Percentiles rank a stretch among this genome's conserved stretches.
Evolutionary conservation across 108 stramenopile species (phyloP).

Genomic region (Pseudonitzschia delicatissima): DNA sequence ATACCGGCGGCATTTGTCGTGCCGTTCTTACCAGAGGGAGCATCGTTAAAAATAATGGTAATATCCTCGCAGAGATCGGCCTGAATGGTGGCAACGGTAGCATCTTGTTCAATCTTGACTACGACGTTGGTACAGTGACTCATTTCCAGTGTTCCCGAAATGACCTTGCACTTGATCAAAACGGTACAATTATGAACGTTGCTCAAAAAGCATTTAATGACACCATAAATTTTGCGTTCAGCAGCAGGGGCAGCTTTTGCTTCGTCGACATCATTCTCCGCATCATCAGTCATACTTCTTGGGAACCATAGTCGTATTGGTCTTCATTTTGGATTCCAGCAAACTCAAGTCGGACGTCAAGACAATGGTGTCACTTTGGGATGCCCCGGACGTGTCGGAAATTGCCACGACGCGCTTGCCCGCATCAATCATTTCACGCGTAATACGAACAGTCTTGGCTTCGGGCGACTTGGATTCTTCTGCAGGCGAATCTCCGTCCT

Average conservation of each 20-base stretch:
- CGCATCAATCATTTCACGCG: conserved; percentile 76
- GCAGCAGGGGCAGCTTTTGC: conserved; percentile 9
- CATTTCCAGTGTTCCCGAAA: conserved; percentile 81
- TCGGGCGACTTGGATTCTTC: conserved; percentile 41
- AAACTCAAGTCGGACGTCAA: conserved; percentile 80
- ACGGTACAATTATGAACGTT: conserved; percentile 81
- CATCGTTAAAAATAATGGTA: conserved; percentile 66
- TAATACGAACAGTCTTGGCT: conserved; percentile 38
- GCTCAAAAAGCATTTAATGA: conserved; percentile 70
- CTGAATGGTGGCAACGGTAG: conserved; percentile 81
- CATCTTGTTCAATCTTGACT: conserved; percentile 56
- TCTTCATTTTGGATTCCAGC: conserved; percentile 64
- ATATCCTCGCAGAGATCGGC: conserved; percentile 73
- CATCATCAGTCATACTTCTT: conserved; percentile 75
- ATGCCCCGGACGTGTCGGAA: conserved; percentile 58
- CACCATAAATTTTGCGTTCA: conserved; percentile 45
- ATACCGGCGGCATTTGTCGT: neutral
- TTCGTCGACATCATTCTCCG: conserved; percentile 50
- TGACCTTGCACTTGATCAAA: conserved; percentile 77
- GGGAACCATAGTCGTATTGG: conserved; percentile 42
- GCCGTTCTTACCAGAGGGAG: conserved; percentile 71
- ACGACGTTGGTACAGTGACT: conserved; percentile 70
- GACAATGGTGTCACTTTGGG: conserved; percentile 52
- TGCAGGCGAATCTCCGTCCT: conserved; percentile 19
- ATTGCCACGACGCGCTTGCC: conserved; percentile 75